These are phyloP conservation scores for Plantago elongata DNA, from an alignment of 257 asterid genomes.

Conservation along the genomic window DNA sequence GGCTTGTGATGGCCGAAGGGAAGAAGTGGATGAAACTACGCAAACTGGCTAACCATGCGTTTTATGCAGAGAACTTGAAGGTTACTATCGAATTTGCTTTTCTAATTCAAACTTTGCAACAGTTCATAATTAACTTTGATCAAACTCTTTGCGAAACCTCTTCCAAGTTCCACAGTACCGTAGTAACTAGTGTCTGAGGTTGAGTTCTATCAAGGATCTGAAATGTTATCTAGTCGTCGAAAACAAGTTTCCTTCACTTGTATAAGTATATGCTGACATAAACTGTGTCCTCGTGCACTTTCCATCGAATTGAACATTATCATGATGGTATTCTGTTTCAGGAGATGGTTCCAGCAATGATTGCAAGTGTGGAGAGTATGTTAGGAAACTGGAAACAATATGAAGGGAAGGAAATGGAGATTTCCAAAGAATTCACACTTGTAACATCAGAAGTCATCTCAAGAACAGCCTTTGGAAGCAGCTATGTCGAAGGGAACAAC, in stretches of 20 bases:
- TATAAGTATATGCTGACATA: too few relatives aligned
- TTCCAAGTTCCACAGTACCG: not conserved
- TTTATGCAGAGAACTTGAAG: constrained; percentile 54
- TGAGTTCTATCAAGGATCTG: too few relatives aligned
- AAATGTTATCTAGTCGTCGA: too few relatives aligned
- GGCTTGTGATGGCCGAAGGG: constrained; percentile 38
- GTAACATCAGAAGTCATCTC: constrained; percentile 55
- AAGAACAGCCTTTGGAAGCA: constrained; percentile 68
- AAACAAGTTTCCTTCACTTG: too few relatives aligned
- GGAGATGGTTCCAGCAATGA: constrained; percentile 57
- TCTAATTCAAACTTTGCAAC: not conserved
- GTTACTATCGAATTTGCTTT: constrained; percentile 17
- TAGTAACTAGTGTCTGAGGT: not conserved
- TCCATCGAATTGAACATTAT: not conserved
- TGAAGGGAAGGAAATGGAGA: constrained; percentile 42
- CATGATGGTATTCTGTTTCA: not conserved
- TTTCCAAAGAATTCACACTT: constrained; percentile 29
- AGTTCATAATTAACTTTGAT: not conserved
- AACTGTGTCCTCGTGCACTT: too few relatives aligned
- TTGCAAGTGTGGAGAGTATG: constrained; percentile 45
- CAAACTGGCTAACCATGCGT: constrained; percentile 58
- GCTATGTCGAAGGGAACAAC: constrained; percentile 53
- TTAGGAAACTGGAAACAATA: constrained; percentile 40
- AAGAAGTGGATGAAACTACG: constrained; percentile 46
- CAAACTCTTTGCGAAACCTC: not conserved